Conservation (phyloP, 768 basidiomycete species). For the Rhodotorula graminis region DNA sequence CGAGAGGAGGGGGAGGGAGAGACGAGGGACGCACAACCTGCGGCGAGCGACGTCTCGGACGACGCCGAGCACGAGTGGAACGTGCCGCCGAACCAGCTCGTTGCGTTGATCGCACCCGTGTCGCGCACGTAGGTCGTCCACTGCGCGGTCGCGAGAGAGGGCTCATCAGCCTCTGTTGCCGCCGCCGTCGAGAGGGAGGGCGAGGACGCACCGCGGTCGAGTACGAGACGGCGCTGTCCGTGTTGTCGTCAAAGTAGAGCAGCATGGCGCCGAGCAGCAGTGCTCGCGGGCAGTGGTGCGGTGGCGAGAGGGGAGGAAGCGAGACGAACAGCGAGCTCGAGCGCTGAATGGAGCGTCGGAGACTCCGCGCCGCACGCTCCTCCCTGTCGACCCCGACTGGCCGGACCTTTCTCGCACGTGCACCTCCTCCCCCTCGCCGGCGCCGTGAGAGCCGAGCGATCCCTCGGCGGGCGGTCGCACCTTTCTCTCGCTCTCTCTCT, state of each 20-base stretch:
- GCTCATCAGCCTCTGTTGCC: too few species aligned
- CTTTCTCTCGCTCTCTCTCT: too few species aligned
- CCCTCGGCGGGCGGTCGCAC: too few species aligned
- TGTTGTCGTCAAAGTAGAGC: constrained; percentile 1
- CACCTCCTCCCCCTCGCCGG: too few species aligned
- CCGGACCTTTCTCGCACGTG: too few species aligned
- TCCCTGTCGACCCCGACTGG: too few species aligned
- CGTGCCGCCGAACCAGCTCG: background rate
- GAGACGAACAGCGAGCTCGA: background rate
- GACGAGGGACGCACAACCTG: background rate
- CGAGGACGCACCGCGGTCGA: background rate
- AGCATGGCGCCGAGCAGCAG: background rate
- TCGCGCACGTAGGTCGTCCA: background rate
- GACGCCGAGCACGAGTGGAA: constrained; percentile 14
- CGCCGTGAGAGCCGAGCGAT: too few species aligned
- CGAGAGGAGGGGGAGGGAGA: background rate
- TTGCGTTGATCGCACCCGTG: background rate
- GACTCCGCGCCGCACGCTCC: too few species aligned
- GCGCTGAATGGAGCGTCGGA: too few species aligned
- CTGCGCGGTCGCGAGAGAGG: background rate
- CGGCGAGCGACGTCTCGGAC: background rate
- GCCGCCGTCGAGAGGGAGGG: too few species aligned
- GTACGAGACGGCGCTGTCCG: background rate
- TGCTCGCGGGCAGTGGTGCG: too few species aligned
- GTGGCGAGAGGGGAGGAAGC: too few species aligned